A percentile compares a stretch with the other conserved stretches of the same genome.
phyloP scores from a whole-genome alignment of 768 basidiomycete species.

The Melanogaster broomeanus region DNA sequence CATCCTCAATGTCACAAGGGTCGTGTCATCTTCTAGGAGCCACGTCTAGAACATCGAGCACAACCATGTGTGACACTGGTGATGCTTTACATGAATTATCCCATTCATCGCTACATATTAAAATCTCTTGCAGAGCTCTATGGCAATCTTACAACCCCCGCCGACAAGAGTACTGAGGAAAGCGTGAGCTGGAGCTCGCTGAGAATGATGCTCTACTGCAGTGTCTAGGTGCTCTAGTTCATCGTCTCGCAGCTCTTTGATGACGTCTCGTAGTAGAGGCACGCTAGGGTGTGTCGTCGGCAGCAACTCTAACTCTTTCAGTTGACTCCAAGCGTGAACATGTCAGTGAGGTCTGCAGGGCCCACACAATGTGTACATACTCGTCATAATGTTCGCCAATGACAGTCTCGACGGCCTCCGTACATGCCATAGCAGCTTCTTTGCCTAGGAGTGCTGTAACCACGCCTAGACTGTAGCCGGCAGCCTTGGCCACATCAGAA shows the following conservation, averaged over 20 bases:
- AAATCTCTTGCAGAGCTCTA: slow-evolving; percentile 84
- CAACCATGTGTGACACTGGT: too few species aligned
- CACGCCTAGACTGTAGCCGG: slow-evolving; percentile 85
- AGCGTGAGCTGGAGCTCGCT: slow-evolving; percentile 90
- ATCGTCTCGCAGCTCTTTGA: slow-evolving; percentile 95
- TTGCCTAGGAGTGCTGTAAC: slow-evolving; percentile 85
- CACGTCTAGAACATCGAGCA: too few species aligned
- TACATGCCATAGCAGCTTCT: slow-evolving; percentile 93
- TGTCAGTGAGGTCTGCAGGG: slow-evolving; percentile 4
- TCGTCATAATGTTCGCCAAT: slow-evolving; percentile 99
- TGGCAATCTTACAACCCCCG: slow-evolving; percentile 85
- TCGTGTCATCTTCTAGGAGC: too few species aligned
- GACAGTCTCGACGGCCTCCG: slow-evolving; percentile 96
- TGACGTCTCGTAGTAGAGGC: too few species aligned
- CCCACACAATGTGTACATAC: slow-evolving; percentile 50
- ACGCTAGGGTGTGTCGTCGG: too few species aligned
- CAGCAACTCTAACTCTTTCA: slow-evolving; percentile 80
- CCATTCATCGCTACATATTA: too few species aligned
- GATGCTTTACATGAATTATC: too few species aligned
- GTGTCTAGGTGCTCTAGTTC: slow-evolving; percentile 93
- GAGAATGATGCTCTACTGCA: slow-evolving; percentile 84
- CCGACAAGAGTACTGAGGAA: slow-evolving; percentile 85
- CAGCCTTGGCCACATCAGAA: slow-evolving; percentile 81
- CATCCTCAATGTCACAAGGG: background rate
- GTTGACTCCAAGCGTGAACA: too few species aligned